Conservation (phyloP, 1,284 basidiomycete genomes). For the Apiotrichum mycotoxinovorans region DNA sequence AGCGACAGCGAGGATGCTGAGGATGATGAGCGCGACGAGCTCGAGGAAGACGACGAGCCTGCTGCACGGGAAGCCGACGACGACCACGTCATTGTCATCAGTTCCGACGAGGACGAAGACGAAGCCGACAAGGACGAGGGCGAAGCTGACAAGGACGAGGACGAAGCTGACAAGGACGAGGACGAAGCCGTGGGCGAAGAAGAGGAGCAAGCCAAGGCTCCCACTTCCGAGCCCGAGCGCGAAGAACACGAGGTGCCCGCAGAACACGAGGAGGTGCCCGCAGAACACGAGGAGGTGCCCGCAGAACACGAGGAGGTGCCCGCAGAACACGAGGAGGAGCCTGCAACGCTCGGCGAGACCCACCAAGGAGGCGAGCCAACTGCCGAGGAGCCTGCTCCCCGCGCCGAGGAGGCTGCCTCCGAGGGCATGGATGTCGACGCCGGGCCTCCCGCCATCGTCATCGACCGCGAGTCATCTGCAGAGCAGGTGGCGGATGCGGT, state of each 20-base stretch:
- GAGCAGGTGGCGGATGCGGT: constrained; percentile 1
- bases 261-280: neutral
- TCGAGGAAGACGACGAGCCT: neutral
- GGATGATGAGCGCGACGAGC: neutral
- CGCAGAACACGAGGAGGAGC: too few species aligned
- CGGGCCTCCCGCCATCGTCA: constrained; percentile 6
- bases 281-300: too few species aligned
- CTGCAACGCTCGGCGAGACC: too few species aligned
- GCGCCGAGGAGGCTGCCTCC: too few species aligned
- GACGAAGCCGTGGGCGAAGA: neutral
- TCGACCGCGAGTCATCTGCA: neutral
- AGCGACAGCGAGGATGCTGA: too few species aligned
- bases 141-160: constrained; percentile 4
- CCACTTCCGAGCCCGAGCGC: neutral
- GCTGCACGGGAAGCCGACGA: neutral
- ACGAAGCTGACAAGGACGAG: neutral
- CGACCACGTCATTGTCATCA: constrained; percentile 2
- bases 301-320: too few species aligned
- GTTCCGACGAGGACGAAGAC: constrained; percentile 11
- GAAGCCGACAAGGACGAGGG: constrained; percentile 16
- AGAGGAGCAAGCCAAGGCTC: neutral
- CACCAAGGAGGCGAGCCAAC: too few species aligned
- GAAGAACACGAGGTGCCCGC: neutral
- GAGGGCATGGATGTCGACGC: neutral
- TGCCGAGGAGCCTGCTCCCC: too few species aligned